Evolutionary conservation across 148 eudicot species (phyloP), one percentile per base, ranked within the genome.

Genomic region (Beta vulgaris): DNA sequence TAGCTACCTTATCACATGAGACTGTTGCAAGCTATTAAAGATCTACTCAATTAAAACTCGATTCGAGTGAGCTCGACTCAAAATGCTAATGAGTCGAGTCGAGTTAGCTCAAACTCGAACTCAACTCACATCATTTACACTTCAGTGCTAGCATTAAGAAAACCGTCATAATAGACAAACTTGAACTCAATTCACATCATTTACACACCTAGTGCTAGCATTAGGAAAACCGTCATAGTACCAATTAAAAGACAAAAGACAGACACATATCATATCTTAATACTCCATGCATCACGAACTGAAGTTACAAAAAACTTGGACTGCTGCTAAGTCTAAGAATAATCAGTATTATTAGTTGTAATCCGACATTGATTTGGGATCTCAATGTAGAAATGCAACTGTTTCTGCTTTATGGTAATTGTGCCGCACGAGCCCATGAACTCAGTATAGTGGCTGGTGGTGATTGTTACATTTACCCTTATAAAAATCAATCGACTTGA

Each of bases 281-380:
- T n/a, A n/a, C n/a, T n/a, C n/a, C 21, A 55, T 18, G 34, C 36
- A 35, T 68, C 35, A 57, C 53, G 54, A 71, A 62, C 60, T 59
- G 58, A 74, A 79, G 61, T 48, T 49, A 37, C 69, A 55, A 44
- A 53, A 73, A 73, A 72, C 60, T 63, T 51, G 65, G 64, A 77
- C 69, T 65, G 68, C 49, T 51, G 25, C 25, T 42, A 72, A 72
- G 49, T 67, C 34, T 34, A 69, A 76, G 62, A 62, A 71, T 69
- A 71, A 77, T 71, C 42, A 71, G 73, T 78, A 78, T 72, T 72
- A 78, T 72, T 78, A 72, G 81, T 54, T 72, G 68, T 74, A 74
- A 74, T 51, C 78, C 82, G 82, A 79, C 82, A 74, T 69, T 74
- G 35, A 73, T 79, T 79, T 69, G 82, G 82, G 82, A 79, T 79